Evolutionary conservation across 305 asterid genomes (phyloP).

Genomic region (Fraxinus nigra): DNA sequence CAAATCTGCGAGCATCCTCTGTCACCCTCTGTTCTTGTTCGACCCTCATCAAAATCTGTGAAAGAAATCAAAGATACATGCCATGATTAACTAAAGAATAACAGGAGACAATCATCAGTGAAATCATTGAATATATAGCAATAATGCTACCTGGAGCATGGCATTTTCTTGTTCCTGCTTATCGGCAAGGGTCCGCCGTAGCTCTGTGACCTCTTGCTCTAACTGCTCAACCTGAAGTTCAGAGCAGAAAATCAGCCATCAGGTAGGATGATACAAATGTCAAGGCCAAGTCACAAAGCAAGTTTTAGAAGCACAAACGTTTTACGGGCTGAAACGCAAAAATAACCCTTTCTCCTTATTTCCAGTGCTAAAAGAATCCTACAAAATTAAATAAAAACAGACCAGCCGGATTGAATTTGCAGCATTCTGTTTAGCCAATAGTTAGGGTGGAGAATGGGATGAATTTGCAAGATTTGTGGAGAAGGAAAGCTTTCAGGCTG

Average conservation of each 20-base stretch:
- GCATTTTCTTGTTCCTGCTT: conserved; percentile 97
- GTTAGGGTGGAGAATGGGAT: neutral
- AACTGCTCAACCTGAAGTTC: conserved; percentile 72
- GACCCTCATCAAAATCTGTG: conserved; percentile 85
- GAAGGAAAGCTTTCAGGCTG: neutral
- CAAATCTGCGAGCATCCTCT: conserved; percentile 93
- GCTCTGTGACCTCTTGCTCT: conserved; percentile 67
- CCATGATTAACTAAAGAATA: conserved; percentile 3
- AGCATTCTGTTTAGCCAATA: neutral
- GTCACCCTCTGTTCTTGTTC: conserved; percentile 96
- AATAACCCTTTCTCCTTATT: neutral
- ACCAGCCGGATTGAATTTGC: neutral
- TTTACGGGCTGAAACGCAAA: neutral
- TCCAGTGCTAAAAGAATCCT: neutral
- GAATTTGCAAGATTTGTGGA: neutral
- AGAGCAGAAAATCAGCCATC: conserved; percentile 21
- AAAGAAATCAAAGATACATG: conserved; percentile 9
- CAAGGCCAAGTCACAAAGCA: neutral
- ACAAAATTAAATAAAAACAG: neutral
- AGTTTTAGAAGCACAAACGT: neutral
- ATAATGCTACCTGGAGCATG: conserved; percentile 77
- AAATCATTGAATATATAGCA: neutral
- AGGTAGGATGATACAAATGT: conserved; percentile 6
- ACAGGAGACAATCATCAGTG: neutral
- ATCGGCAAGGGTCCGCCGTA: conserved; percentile 65